phyloP scores from a whole-genome alignment of 805 yeast species.

The Schizosaccharomyces osmophilus region DNA sequence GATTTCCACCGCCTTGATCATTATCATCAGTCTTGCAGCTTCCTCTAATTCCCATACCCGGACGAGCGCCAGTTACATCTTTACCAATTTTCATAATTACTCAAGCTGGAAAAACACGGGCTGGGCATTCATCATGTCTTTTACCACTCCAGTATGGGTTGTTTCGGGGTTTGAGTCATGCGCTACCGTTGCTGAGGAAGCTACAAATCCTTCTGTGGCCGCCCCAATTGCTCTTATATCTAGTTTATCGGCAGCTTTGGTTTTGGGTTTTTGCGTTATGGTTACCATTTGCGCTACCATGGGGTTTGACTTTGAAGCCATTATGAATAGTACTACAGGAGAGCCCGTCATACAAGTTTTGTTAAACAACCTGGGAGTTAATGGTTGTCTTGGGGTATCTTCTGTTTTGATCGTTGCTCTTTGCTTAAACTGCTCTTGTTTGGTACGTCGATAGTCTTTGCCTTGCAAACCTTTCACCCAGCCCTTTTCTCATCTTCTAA shows the following conservation, averaged over 20 bases:
- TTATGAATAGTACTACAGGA: background rate
- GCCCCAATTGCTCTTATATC: slow-evolving; percentile 43
- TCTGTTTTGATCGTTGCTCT: slow-evolving; percentile 21
- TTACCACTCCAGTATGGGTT: background rate
- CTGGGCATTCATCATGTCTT: background rate
- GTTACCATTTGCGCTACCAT: slow-evolving; percentile 36
- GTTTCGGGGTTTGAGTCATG: background rate
- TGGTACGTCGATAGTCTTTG: slow-evolving; percentile 9
- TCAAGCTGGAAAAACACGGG: background rate
- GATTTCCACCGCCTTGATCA: background rate
- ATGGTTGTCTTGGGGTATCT: slow-evolving; percentile 21
- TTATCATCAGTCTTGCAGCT: background rate
- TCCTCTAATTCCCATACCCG: background rate
- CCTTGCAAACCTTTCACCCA: too few relatives aligned
- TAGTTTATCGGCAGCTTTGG: slow-evolving; percentile 21
- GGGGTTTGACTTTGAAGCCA: background rate
- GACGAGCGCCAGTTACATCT: background rate
- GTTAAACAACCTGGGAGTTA: slow-evolving; percentile 6
- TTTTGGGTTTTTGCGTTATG: slow-evolving; percentile 31
- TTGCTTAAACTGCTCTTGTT: slow-evolving; percentile 27
- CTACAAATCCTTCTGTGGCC: slow-evolving; percentile 35
- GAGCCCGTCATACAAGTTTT: background rate
- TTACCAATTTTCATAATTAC: background rate
- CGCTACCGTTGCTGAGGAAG: slow-evolving; percentile 23
- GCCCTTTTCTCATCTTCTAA: too few relatives aligned